Evolutionary conservation across 192 early-diverging fungal genomes (phyloP).

Genomic region (Spizellomyces sp.): DNA sequence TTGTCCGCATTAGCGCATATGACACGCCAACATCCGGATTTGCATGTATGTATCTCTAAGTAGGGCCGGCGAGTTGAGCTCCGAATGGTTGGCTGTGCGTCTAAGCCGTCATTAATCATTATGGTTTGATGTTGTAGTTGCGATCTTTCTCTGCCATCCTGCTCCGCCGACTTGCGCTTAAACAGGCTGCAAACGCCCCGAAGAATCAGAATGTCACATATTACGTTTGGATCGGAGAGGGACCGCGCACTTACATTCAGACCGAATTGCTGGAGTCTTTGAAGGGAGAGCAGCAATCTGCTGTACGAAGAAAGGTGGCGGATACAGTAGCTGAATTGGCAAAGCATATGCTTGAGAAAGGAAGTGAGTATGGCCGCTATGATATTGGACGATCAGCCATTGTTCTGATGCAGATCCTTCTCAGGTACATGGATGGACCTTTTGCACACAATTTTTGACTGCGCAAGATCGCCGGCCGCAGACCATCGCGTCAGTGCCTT

Average conservation of each 20-base stretch:
- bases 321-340: conserved; percentile 92
- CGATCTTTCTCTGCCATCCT: conserved; percentile 71
- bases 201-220: conserved; percentile 61
- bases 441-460: conserved; percentile 76
- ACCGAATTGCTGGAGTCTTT: conserved; percentile 78
- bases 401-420: not conserved
- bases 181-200: conserved; percentile 21
- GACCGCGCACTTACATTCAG: conserved; percentile 71
- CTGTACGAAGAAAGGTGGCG: conserved; percentile 88
- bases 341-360: conserved; percentile 44
- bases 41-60: not conserved
- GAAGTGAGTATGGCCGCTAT: conserved; percentile 20
- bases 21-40: conserved; percentile 5
- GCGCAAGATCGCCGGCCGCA: conserved; percentile 71
- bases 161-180: conserved; percentile 69
- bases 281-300: conserved; percentile 68
- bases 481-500: conserved; percentile 87
- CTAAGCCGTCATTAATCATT: not conserved
- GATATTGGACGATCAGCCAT: not conserved
- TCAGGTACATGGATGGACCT: conserved; percentile 83
- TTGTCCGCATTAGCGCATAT: conserved; percentile 9
- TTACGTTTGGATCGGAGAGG: conserved; percentile 72
- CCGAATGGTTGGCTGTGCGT: not conserved
- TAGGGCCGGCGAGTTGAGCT: not conserved
- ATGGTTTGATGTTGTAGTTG: conserved; percentile 41